Evolutionary conservation across 192 early-diverging fungal genomes (phyloP).

Genomic region (Backusella circina): DNA sequence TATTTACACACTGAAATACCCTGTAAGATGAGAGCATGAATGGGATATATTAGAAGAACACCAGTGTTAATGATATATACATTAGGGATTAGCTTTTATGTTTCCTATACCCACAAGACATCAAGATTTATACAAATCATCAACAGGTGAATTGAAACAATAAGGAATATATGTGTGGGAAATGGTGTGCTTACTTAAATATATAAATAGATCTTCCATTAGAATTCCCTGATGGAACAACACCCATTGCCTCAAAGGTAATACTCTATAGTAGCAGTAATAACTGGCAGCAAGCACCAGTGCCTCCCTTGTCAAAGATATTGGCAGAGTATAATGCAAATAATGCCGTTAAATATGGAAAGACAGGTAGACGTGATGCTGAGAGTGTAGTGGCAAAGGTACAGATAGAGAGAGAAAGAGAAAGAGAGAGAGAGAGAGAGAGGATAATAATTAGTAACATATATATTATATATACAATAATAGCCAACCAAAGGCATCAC

Average conservation of each 20-base stretch:
- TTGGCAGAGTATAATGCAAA: slow-evolving; percentile 29
- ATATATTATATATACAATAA: too few species aligned
- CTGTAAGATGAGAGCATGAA: slow-evolving; percentile 41
- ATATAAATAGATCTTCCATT: slow-evolving; percentile 54
- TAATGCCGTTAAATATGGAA: slow-evolving; percentile 31
- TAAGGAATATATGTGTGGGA: not conserved
- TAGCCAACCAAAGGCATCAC: slow-evolving; percentile 41
- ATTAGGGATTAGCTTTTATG: slow-evolving; percentile 64
- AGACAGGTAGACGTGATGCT: slow-evolving; percentile 35
- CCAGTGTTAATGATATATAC: not conserved
- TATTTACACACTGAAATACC: slow-evolving; percentile 65
- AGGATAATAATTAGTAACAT: too few species aligned
- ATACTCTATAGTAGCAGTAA: slow-evolving; percentile 54
- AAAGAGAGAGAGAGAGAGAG: not conserved
- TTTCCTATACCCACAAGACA: slow-evolving; percentile 66
- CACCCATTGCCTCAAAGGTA: slow-evolving; percentile 60
- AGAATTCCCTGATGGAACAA: slow-evolving; percentile 71
- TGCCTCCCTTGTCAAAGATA: slow-evolving; percentile 34
- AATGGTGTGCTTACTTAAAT: not conserved
- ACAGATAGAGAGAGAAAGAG: not conserved
- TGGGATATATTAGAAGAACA: not conserved
- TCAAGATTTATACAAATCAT: slow-evolving; percentile 44
- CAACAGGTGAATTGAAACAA: slow-evolving; percentile 40
- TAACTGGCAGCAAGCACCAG: slow-evolving; percentile 44
- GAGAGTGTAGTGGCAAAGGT: slow-evolving; percentile 52